phyloP scores from a whole-genome alignment of 306 rosid genomes.

The Ammopiptanthus mongolicus region DNA sequence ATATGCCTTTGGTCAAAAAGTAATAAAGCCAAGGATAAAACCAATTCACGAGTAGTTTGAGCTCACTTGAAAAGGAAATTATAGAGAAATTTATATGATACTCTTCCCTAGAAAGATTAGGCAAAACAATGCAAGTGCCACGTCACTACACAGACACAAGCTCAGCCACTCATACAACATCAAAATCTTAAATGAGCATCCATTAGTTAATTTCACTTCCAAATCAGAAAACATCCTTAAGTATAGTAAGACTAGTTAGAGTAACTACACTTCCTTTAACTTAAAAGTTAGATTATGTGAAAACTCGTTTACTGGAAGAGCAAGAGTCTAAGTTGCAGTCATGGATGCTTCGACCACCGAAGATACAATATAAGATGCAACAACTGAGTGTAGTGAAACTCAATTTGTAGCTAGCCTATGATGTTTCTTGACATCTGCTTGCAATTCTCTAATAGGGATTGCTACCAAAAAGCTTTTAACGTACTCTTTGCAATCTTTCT shows the following conservation, averaged over 20 bases:
- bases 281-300: slow-evolving; percentile 35
- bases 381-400: slow-evolving; percentile 73
- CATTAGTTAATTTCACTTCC: slow-evolving; percentile 43
- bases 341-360: slow-evolving; percentile 36
- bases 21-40: too few relatives aligned
- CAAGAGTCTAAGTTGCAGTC: slow-evolving; percentile 21
- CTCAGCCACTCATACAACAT: slow-evolving; percentile 25
- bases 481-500: slow-evolving; percentile 93
- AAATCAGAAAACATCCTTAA: slow-evolving; percentile 39
- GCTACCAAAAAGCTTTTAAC: slow-evolving; percentile 98
- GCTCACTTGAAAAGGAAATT: slow-evolving; percentile 29
- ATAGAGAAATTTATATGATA: slow-evolving; percentile 32
- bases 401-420: slow-evolving; percentile 93
- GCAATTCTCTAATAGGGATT: slow-evolving; percentile 89
- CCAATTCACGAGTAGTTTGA: slow-evolving; percentile 29
- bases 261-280: slow-evolving; percentile 45
- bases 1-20: too few relatives aligned
- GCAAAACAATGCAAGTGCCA: slow-evolving; percentile 7
- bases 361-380: slow-evolving; percentile 26
- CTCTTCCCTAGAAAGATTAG: slow-evolving; percentile 28
- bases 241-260: slow-evolving; percentile 44
- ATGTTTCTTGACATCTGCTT: slow-evolving; percentile 91
- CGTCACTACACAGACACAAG: not conserved
- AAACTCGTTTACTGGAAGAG: slow-evolving; percentile 38
- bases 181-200: slow-evolving; percentile 30